Percentiles rank a stretch among this genome's conserved stretches.
Evolutionary conservation across 495 filamentous ascomycete species (phyloP).

Genomic region (Bacidia gigantensis): DNA sequence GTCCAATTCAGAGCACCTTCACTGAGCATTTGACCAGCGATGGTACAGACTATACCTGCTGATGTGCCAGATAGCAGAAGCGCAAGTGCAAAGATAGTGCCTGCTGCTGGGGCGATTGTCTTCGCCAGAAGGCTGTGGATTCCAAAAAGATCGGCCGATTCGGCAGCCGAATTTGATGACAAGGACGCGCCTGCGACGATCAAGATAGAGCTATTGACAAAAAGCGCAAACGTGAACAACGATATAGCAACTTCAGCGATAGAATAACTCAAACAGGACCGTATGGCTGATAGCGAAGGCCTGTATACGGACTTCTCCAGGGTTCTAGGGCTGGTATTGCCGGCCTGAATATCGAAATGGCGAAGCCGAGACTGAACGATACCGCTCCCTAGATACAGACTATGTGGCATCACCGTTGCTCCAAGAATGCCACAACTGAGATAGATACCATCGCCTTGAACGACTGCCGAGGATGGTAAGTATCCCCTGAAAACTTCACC

Average conservation of each 20-base stretch:
- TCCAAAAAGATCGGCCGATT: slow-evolving; percentile 61
- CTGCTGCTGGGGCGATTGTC: slow-evolving; percentile 57
- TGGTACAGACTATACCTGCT: slow-evolving; percentile 72
- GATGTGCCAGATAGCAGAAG: slow-evolving; percentile 63
- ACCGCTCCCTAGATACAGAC: slow-evolving; percentile 76
- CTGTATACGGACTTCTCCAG: slow-evolving; percentile 54
- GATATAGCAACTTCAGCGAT: slow-evolving; percentile 61
- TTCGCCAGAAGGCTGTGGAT: slow-evolving; percentile 64
- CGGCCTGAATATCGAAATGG: slow-evolving; percentile 55
- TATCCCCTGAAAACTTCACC: slow-evolving; percentile 77
- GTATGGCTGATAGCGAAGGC: slow-evolving; percentile 65
- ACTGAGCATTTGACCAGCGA: slow-evolving; percentile 70
- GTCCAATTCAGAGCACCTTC: slow-evolving; percentile 66
- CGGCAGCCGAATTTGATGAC: slow-evolving; percentile 40
- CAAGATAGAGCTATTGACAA: slow-evolving; percentile 83
- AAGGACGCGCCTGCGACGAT: slow-evolving; percentile 77
- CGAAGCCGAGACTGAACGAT: slow-evolving; percentile 71
- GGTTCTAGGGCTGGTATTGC: slow-evolving; percentile 35
- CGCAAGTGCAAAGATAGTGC: slow-evolving; percentile 64
- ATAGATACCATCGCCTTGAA: slow-evolving; percentile 60
- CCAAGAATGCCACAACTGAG: slow-evolving; percentile 87
- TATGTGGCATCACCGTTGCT: slow-evolving; percentile 91
- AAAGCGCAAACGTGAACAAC: slow-evolving; percentile 86
- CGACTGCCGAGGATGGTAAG: slow-evolving; percentile 60
- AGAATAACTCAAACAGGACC: slow-evolving; percentile 65